Evolutionary conservation across 2,329 filamentous ascomycete genomes (phyloP), one percentile per base, ranked within the genome.

Genomic region (Chaetomium strumarium): DNA sequence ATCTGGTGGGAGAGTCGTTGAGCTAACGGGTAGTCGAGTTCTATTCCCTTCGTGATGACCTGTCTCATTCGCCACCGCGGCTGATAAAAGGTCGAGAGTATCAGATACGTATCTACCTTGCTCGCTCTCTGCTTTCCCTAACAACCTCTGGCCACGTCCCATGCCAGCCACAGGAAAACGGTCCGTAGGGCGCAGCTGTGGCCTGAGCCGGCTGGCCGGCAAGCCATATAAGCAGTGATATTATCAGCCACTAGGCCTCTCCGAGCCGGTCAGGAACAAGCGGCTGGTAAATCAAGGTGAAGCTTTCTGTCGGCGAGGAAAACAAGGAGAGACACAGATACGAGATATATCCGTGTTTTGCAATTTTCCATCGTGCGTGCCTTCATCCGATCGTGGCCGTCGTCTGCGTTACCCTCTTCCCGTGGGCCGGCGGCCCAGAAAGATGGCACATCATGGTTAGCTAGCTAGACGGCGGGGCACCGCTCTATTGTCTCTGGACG

Each of bases 301-400:
- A 49, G 53, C 51, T 7, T 7, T 59, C 55, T 49, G 17, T 13
- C 9, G 33, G 44, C 34, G 50, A 49, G 14, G 44, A n/a, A n/a
- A n/a, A 34, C 41, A 39, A 37, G 34, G 30, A 48, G 43, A 17
- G 46, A 58, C 46, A 53, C 58, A 59, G 57, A 59, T 53, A 56
- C 53, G 47, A n/a, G n/a, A n/a, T n/a, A n/a, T n/a, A 60, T 57
- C 57, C 61, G 61, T 54, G 59, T 63, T 61, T 63, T 59, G 55
- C 55, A 57, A n/a, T n/a, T 59, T 40, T 36, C 46, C 31, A 55
- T 16, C n/a, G n/a, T n/a, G n/a, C n/a, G 47, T 57, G 52, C 56
- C 57, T 48, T 48, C 24, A 48, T 44, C 59, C 58, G 56, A 57
- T 59, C 48, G 41, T 38, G 36, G 16, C 39, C 46, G 30, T 41